These are phyloP conservation scores for Lentinula edodes DNA, from an alignment of 768 basidiomycete genomes.

Conservation along the genomic window DNA sequence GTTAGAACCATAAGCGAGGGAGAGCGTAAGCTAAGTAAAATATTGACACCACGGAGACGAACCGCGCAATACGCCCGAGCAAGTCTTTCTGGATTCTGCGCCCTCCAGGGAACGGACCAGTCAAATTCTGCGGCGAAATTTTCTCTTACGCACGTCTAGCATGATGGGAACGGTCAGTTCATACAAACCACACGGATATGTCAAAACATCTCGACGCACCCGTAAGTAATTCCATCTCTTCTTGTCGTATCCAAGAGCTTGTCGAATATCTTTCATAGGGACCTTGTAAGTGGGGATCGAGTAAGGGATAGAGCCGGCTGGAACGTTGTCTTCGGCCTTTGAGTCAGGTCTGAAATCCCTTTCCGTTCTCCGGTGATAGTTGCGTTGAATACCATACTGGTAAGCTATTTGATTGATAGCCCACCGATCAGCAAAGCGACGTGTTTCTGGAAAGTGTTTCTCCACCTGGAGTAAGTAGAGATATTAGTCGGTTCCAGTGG, in stretches of 20 bases:
- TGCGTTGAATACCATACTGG: background rate
- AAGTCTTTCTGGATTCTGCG: background rate
- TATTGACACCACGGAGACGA: background rate
- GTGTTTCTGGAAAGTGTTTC: background rate
- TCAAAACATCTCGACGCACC: background rate
- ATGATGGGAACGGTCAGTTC: background rate
- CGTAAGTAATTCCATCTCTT: background rate
- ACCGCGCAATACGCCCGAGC: background rate
- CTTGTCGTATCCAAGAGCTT: background rate
- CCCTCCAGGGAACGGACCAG: background rate
- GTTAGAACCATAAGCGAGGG: too few species aligned
- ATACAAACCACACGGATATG: too few species aligned
- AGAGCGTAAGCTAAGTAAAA: background rate
- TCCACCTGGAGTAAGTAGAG: background rate
- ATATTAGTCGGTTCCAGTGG: too few species aligned
- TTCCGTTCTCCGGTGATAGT: background rate
- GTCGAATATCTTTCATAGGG: background rate
- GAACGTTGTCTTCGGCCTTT: background rate
- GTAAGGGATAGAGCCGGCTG: background rate
- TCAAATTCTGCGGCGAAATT: background rate
- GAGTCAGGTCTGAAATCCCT: background rate
- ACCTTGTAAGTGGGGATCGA: background rate
- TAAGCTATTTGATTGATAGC: background rate
- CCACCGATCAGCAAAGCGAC: background rate
- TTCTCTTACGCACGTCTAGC: background rate